Evolutionary conservation across 192 early-diverging fungal genomes (phyloP).

Genomic region (Coemansia sp.): DNA sequence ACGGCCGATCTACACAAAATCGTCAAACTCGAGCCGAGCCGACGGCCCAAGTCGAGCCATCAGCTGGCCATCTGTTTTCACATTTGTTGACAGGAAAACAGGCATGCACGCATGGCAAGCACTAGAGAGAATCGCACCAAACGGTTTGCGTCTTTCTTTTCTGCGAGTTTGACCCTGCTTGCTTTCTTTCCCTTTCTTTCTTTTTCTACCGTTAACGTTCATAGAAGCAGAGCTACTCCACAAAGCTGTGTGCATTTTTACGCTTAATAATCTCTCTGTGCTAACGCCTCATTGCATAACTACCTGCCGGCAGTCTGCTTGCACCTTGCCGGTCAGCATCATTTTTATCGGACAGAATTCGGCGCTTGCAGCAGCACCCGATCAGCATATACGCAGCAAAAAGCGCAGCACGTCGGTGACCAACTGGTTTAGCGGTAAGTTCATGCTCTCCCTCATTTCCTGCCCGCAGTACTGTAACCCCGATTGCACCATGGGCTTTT

Average conservation of each 20-base stretch:
- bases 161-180: background rate
- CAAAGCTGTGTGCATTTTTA: slow-evolving; percentile 1
- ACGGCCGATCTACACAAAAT: background rate
- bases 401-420: background rate
- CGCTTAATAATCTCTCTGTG: background rate
- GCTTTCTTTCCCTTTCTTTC: background rate
- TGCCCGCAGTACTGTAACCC: too few relatives aligned
- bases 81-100: background rate
- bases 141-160: slow-evolving; percentile 2
- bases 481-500: background rate
- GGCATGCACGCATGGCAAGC: slow-evolving; percentile 3
- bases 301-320: background rate
- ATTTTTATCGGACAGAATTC: background rate
- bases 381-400: background rate
- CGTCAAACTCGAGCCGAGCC: background rate
- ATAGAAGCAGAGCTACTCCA: background rate
- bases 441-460: too few relatives aligned
- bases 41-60: background rate
- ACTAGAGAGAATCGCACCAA: background rate
- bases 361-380: background rate
- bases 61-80: slow-evolving; percentile 1
- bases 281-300: slow-evolving; percentile 1
- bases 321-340: background rate
- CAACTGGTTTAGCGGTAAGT: background rate
- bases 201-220: background rate